Evolutionary conservation across 1,139 yeast species (phyloP), one percentile per base, ranked within the genome.

Genomic region (Geotrichum fermentans): DNA sequence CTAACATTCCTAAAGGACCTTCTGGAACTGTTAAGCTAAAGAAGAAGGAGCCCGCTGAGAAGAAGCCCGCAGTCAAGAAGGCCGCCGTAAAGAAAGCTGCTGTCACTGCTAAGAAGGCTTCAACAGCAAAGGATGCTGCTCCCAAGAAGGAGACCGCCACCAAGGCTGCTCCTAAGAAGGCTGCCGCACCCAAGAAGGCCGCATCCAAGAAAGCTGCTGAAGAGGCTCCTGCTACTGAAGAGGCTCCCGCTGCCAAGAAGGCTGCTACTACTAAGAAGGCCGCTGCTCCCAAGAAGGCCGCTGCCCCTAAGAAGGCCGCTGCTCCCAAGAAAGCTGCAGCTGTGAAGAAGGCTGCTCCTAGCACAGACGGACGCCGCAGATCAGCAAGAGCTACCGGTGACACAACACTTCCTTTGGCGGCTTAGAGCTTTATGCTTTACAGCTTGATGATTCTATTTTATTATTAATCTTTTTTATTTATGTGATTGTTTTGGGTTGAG

Each of bases 1-100:
- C 40, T 47, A 17, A 42, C 47, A 17, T 14, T 34, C 14, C 8
- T 8, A 11, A 13, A 48, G 51, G 56, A n/a, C 80, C 88, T 17
- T 79, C 86, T 26, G 89, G 89, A 40, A 83, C 88, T 28, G 80
- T 82, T 57, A 82, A 82, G 68, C 68, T 80, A 57, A 74, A 72
- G 61, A 79, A 78, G 73, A 67, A 69, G 51, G 60, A 61, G 50
- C 54, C 58, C 35, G 53, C 58, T 32, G 51, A 57, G 43, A 55
- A 51, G 52, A 57, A 52, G 33, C 52, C 49, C 11, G 38, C 61
- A 59, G 43, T 45, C 40, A 59, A 58, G 56, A 62, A 60, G 56
- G 55, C 63, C n/a, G 59, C 59, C 17, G 59, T 57, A n/a, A 58
- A 55, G 39, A 40, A 58, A 34, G 59, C 55, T 39, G 53, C 55